Base-by-base conservation (phyloP, 192 early-diverging fungal genomes). In the Entomortierella chlamydospora region DNA sequence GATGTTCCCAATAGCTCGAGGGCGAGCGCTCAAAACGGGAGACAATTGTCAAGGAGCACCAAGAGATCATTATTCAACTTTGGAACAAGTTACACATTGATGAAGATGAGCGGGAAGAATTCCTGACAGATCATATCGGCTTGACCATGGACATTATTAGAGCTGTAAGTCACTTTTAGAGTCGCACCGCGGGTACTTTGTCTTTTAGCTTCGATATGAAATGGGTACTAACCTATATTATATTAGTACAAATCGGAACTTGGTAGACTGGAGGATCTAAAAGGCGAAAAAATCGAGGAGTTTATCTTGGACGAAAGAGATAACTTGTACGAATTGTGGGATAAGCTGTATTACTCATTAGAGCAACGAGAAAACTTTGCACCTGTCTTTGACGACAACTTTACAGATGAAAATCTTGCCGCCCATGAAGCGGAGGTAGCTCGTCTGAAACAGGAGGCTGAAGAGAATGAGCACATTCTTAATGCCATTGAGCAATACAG, bases 241-340 rank as follows among this genome's bases (percentile, higher is more conserved):
- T 18, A 7, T 6, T 65, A 87, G 86, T 70, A 81, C 60, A 84
- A 85, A 64, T 51, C 73, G 17, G 86, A 87, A 57, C 33, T 82
- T 49, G 39, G 42, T 15, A 57, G 77, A 18, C 41, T 87, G 51
- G 69, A 68, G 34, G 62, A 69, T 9, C 41, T 87, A n/a, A 83
- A 85, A 43, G 51, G 60, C 33, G 68, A 85, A 45, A 65, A 76
- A 37, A 56, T 85, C 11, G 61, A 83, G 25, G 86, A 83, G 7
- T 85, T 87, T 59, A 83, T 85, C 18, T 23, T 47, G 33, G 49
- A 58, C 12, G 84, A 83, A 30, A 70, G 86, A 15, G 64, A 83
- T 7, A 64, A 70, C 30, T 28, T 87, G 0, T 31, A 69, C 29
- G 45, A 57, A 5, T 31, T 87, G 12, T 87, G 86, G 86, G 72